Percentiles rank a stretch among this genome's conserved stretches.
These are phyloP conservation scores for Bertia moriformis DNA, from an alignment of 2,329 filamentous ascomycete species.

Conservation along the genomic window DNA sequence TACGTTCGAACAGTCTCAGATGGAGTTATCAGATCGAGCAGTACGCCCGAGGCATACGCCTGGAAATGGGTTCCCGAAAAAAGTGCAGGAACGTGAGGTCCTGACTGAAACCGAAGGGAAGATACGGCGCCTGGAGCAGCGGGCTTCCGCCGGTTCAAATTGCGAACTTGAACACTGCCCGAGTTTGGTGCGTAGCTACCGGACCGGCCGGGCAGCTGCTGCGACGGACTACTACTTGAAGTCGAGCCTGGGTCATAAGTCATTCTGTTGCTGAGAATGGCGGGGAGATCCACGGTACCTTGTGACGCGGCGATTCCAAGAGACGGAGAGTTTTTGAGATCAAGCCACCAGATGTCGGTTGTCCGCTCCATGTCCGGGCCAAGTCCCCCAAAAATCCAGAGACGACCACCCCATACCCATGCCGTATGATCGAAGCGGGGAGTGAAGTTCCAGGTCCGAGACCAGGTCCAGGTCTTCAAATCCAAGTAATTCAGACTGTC, in stretches of 20 bases:
- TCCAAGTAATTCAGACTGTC: slow-evolving; percentile 95
- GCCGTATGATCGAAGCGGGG: slow-evolving; percentile 88
- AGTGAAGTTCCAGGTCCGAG: slow-evolving; percentile 87
- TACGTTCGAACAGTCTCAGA: slow-evolving; percentile 72
- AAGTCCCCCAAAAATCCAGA: slow-evolving; percentile 93
- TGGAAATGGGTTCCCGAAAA: slow-evolving; percentile 90
- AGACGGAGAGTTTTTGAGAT: slow-evolving; percentile 78
- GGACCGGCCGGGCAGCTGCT: slow-evolving; percentile 31
- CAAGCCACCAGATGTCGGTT: slow-evolving; percentile 93
- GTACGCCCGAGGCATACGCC: slow-evolving; percentile 78
- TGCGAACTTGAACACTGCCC: slow-evolving; percentile 51
- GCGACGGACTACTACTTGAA: not conserved
- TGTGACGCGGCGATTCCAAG: slow-evolving; percentile 58
- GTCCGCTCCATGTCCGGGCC: slow-evolving; percentile 95
- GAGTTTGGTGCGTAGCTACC: slow-evolving; percentile 57
- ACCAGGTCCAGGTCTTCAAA: slow-evolving; percentile 96
- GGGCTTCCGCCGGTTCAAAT: slow-evolving; percentile 49
- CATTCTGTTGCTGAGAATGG: not conserved
- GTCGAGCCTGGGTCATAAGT: not conserved
- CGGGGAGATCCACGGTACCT: slow-evolving; percentile 28
- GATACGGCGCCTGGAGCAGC: slow-evolving; percentile 84
- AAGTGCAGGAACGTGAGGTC: slow-evolving; percentile 73
- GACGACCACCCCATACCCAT: slow-evolving; percentile 53
- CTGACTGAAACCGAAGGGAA: slow-evolving; percentile 76
- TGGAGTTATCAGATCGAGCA: slow-evolving; percentile 88